phyloP scores from a whole-genome alignment of 345 rosid species.

The Gossypium thurberi region DNA sequence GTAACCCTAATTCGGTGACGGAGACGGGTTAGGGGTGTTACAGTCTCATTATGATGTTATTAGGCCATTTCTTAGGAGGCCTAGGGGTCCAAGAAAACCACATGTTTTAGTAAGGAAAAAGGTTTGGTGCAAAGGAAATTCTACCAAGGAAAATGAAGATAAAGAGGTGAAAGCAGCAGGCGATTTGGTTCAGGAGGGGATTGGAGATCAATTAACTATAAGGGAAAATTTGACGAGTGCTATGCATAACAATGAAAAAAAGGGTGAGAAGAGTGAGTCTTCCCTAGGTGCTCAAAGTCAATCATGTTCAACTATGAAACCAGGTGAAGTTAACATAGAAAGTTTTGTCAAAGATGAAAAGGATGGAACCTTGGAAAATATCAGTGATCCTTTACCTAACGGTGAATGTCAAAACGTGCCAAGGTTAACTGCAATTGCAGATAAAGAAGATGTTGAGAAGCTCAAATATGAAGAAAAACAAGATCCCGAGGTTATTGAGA shows the following conservation, averaged over 20 bases:
- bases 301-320: neutral
- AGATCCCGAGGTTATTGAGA: neutral
- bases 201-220: neutral
- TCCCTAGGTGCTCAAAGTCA: neutral
- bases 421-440: neutral
- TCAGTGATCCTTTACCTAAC: neutral
- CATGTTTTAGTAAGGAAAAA: neutral
- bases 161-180: neutral
- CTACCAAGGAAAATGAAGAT: neutral
- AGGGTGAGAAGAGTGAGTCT: neutral
- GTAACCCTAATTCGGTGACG: too few species aligned
- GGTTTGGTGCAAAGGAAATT: neutral
- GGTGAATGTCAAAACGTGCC: neutral
- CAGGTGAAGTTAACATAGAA: neutral
- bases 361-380: neutral
- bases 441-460: constrained; percentile 2
- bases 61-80: neutral
- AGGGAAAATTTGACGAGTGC: neutral
- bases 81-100: neutral
- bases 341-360: neutral
- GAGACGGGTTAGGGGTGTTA: too few species aligned
- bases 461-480: neutral
- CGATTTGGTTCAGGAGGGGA: neutral
- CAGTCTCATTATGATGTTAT: neutral
- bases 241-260: neutral